Conservation (phyloP, 805 yeast genomes). For the Yarrowia bubula region DNA sequence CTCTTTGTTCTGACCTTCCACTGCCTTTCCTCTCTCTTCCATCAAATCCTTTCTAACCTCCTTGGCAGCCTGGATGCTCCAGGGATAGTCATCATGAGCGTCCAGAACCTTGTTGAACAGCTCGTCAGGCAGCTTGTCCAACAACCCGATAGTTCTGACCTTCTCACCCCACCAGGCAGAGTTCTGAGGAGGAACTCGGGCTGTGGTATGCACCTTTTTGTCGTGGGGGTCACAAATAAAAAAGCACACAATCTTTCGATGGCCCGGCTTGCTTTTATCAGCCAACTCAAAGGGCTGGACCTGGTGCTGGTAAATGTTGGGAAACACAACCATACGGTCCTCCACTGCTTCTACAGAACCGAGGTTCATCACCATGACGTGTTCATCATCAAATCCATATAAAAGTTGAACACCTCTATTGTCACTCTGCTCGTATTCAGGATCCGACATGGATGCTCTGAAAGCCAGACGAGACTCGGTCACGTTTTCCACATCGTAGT, state of each 20-base stretch:
- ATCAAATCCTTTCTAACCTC: conserved; percentile 39
- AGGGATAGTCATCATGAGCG: conserved; percentile 17
- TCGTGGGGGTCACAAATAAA: conserved; percentile 44
- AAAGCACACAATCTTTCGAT: conserved; percentile 44
- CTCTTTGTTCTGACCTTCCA: conserved; percentile 29
- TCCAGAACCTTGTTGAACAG: conserved; percentile 18
- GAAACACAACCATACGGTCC: conserved; percentile 42
- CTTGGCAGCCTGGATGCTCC: conserved; percentile 36
- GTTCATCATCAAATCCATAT: conserved; percentile 41
- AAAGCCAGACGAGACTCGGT: conserved; percentile 41
- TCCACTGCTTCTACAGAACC: conserved; percentile 38
- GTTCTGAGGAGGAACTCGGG: conserved; percentile 45
- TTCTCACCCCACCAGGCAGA: conserved; percentile 39
- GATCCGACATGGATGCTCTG: conserved; percentile 30
- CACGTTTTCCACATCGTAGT: conserved; percentile 45
- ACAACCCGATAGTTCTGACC: conserved; percentile 1
- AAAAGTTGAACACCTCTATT: conserved; percentile 33
- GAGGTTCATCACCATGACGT: conserved; percentile 33
- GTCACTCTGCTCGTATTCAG: conserved; percentile 44
- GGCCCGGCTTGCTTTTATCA: conserved; percentile 43
- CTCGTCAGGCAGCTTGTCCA: conserved; percentile 16
- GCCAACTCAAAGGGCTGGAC: conserved; percentile 43
- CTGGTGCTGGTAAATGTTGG: conserved; percentile 44
- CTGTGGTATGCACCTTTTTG: conserved; percentile 37
- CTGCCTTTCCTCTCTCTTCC: conserved; percentile 22